Base-by-base conservation (phyloP, 805 yeast genomes). In the Spathaspora sp. region DNA sequence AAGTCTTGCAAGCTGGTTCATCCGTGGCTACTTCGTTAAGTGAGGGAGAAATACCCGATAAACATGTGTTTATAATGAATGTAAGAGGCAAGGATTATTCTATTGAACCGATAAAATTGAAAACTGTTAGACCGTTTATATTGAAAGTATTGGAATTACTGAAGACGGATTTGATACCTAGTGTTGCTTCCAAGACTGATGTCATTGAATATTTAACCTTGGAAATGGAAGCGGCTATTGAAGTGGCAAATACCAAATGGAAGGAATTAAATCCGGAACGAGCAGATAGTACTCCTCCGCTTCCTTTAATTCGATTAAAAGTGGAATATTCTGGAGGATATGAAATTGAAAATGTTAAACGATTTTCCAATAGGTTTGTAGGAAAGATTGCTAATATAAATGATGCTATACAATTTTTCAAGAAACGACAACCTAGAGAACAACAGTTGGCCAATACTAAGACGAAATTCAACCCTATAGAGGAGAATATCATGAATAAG, bases 301-400 rank as follows among this genome's bases (percentile, higher is more conserved):
- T 92, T 18, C 99, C 99, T 0, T 71, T 94, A 47, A 74, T 94
- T 4, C 72, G 99, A 46, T 66, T 94, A 16, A 73, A 91, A 35
- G 97, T 92, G 0, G 97, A 94, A 58, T 93, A 93, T 59, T 76
- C 89, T 19, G 97, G 96, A 1, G 96, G 92, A 4, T 93, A 81
- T 61, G 97, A 91, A 58, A 90, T 94, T 16, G 98, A 92, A 61
- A 93, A 92, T 61, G 88, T 96, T 0, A 75, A 96, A 49, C 72
- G 97, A 55, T 89, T 94, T 56, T 89, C 97, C 14, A 90, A 92
- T 61, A 73, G 89, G 60, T 94, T 93, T 73, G 96, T 88, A 5
- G 97, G 97, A 0, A 77, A 76, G 55, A 94, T 93, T 1, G 99
- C 98, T 3, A 94, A 94, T 65, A 82, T 85, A n/a, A 86, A 89